Base-by-base conservation (phyloP, 2,329 filamentous ascomycete genomes). In the Diaporthe capsici region DNA sequence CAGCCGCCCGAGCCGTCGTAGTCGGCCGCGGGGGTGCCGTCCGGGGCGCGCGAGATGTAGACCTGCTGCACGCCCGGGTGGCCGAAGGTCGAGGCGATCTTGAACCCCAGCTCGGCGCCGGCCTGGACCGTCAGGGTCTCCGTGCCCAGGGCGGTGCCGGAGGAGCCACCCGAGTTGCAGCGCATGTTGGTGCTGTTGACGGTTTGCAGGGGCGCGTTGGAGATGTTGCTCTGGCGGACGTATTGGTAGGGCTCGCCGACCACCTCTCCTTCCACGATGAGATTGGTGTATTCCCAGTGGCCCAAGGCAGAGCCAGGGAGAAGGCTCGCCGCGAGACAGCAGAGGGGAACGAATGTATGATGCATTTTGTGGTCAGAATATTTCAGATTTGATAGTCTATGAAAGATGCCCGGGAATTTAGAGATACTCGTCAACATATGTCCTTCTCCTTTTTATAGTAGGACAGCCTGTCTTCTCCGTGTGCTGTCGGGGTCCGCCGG, bases 31-130 rank as follows among this genome's bases (percentile, higher is more conserved):
- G 57, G 15, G 34, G 25, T 5, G 34, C 57, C 57, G 4, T 42
- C 34, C 57, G 57, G 57, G 57, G 15, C 57, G 22, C 20, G 57
- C 4, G 57, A 61, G 34, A 61, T 25, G 22, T 61, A 61, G 1
- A 61, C 57, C 57, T 61, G 57, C 57, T 61, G 57, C 15, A 61
- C 57, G 34, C 57, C 57, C 34, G 57, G 57, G 28, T 61, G 57
- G 57, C 57, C 57, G 57, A 61, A 61, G 2, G 57, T 61, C 34
- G 34, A 39, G 34, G 57, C 57, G 57, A 61, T 61, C 57, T 61
- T 61, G 57, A 61, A 61, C 10, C 57, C 57, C 9, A 61, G 37
- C 57, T 61, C 57, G 57, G 34, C 37, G 9, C 57, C 57, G 5
- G 57, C 57, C 12, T 42, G 57, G 5, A 61, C 57, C 1, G 34